Conservation (phyloP, 2,329 filamentous ascomycete species). For the Colletotrichum tanaceti region DNA sequence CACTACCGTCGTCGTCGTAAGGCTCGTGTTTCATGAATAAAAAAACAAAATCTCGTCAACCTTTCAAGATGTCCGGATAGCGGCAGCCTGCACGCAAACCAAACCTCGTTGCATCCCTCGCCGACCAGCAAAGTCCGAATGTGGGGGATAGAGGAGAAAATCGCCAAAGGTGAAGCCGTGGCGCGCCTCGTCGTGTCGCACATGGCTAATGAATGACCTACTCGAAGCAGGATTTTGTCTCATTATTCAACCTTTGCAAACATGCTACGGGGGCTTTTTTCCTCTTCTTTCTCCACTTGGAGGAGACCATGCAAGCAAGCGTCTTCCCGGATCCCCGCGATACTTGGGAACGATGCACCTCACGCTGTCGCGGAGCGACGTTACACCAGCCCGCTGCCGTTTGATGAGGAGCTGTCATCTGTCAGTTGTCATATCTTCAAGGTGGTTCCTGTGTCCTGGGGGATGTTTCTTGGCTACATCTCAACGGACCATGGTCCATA, state of each 20-base stretch:
- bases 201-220: constrained; percentile 15
- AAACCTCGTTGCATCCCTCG: constrained; percentile 10
- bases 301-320: constrained; percentile 30
- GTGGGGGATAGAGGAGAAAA: constrained; percentile 15
- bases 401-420: constrained; percentile 39
- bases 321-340: constrained; percentile 32
- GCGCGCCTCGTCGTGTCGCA: constrained; percentile 14
- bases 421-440: constrained; percentile 40
- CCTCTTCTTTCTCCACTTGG: constrained; percentile 1
- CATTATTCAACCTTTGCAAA: constrained; percentile 34
- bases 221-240: constrained; percentile 26
- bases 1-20: constrained; percentile 38
- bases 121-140: constrained; percentile 23
- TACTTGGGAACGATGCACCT: constrained; percentile 26
- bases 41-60: constrained; percentile 19
- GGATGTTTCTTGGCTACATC: constrained; percentile 19
- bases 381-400: constrained; percentile 31
- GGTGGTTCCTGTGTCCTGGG: constrained; percentile 14
- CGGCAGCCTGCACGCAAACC: constrained; percentile 29
- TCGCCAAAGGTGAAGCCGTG: constrained; percentile 9
- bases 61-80: constrained; percentile 22
- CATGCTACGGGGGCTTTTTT: constrained; percentile 20
- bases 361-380: constrained; percentile 21
- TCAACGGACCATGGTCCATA: constrained; percentile 25
- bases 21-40: constrained; percentile 39